phyloP scores from a whole-genome alignment of 2,329 filamentous ascomycete species.

The Escovopsis sp. region DNA sequence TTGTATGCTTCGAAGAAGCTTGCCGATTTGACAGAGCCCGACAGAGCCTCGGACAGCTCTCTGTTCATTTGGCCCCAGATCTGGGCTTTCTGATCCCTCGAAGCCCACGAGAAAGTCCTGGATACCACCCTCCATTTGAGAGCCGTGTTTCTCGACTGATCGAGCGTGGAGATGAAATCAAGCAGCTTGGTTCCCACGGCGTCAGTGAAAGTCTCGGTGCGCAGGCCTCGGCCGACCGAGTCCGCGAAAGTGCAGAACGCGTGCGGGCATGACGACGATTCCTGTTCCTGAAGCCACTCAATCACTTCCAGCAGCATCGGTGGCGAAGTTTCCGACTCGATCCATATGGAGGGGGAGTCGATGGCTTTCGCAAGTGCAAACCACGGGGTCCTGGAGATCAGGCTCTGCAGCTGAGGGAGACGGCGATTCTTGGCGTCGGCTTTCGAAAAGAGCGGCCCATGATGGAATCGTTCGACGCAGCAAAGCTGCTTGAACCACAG shows the following conservation, averaged over 20 bases:
- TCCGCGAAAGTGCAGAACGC: constrained; percentile 28
- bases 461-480: constrained; percentile 17
- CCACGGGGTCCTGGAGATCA: constrained; percentile 17
- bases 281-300: constrained; percentile 25
- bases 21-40: constrained; percentile 16
- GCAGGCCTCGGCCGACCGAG: constrained; percentile 27
- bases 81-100: constrained; percentile 13
- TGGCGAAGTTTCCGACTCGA: constrained; percentile 30
- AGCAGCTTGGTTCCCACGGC: constrained; percentile 24
- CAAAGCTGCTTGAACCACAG: constrained; percentile 31
- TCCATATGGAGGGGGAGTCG: constrained; percentile 10
- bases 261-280: constrained; percentile 15
- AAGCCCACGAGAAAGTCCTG: constrained; percentile 21
- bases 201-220: constrained; percentile 27
- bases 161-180: constrained; percentile 17
- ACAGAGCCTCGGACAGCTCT: constrained; percentile 19
- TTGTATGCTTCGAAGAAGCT: constrained; percentile 28
- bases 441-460: constrained; percentile 3
- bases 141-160: constrained; percentile 16
- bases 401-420: too few relatives aligned
- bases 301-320: constrained; percentile 30
- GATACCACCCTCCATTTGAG: constrained; percentile 28
- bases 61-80: constrained; percentile 21
- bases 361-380: constrained; percentile 12
- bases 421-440: too few relatives aligned